These are phyloP conservation scores for Alisma plantagoaquatica DNA, from an alignment of 106 monocot species.

Conservation along the genomic window DNA sequence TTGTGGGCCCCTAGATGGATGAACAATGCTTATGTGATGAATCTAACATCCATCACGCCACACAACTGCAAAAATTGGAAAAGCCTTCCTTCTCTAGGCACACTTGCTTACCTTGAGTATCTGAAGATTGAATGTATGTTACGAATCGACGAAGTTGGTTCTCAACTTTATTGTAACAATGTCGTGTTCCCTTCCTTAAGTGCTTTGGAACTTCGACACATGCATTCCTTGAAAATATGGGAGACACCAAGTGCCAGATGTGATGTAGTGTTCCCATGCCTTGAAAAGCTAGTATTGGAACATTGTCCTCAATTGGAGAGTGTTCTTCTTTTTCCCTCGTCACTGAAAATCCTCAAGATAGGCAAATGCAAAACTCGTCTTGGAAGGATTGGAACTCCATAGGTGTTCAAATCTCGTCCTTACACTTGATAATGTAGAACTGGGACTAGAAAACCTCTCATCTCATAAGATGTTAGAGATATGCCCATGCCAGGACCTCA, in stretches of 20 bases:
- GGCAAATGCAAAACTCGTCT: too few species aligned
- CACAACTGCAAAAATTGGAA: slow-evolving; percentile 12
- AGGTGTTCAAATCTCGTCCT: too few species aligned
- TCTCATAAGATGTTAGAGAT: too few species aligned
- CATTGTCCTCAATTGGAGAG: slow-evolving; percentile 18
- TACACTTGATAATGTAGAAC: too few species aligned
- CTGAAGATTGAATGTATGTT: slow-evolving; percentile 12
- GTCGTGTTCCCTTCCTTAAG: slow-evolving; percentile 25
- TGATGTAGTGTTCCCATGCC: slow-evolving; percentile 12
- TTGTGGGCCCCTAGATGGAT: slow-evolving; percentile 28
- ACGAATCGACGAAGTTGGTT: slow-evolving; percentile 4
- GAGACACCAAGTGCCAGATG: slow-evolving; percentile 1
- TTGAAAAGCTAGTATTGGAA: slow-evolving; percentile 16
- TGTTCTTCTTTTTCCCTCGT: not conserved
- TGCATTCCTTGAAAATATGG: slow-evolving; percentile 26
- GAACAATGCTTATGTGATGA: not conserved
- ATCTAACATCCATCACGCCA: slow-evolving; percentile 17
- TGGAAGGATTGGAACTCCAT: too few species aligned
- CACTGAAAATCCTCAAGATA: not conserved
- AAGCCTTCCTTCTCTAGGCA: slow-evolving; percentile 25
- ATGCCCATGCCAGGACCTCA: too few species aligned
- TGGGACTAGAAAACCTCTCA: too few species aligned
- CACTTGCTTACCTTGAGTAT: slow-evolving; percentile 15
- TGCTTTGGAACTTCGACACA: slow-evolving; percentile 16
- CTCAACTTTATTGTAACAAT: slow-evolving; percentile 18